A percentile compares a stretch with the other conserved stretches of the same genome.
These are phyloP conservation scores for Cicer cuneatum DNA, from an alignment of 306 rosid genomes.

Conservation along the genomic window DNA sequence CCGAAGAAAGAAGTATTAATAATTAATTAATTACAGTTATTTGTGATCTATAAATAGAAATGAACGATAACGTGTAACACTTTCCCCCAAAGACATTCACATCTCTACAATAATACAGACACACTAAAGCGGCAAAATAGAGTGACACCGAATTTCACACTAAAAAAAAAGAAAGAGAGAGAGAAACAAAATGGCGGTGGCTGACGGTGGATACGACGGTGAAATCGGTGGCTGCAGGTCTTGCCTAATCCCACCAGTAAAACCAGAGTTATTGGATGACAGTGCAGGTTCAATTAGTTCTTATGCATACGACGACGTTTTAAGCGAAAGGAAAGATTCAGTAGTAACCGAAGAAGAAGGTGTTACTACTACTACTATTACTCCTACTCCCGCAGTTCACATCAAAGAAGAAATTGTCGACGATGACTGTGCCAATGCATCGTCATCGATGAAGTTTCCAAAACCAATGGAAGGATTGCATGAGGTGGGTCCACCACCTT, in stretches of 20 bases:
- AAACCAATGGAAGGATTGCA: conserved; percentile 79
- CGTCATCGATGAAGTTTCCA: conserved; percentile 48
- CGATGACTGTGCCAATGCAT: conserved; percentile 37
- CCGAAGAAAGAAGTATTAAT: no score
- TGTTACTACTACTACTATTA: neutral
- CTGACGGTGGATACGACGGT: conserved; percentile 39
- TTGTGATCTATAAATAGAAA: conserved; percentile 41
- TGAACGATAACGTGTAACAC: neutral
- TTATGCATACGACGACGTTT: conserved; percentile 28
- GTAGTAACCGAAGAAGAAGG: conserved; percentile 38
- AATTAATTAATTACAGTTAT: neutral
- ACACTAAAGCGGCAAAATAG: neutral
- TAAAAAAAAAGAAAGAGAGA: no score
- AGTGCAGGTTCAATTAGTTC: neutral
- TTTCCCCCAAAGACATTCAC: conserved; percentile 11
- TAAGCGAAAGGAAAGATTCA: conserved; percentile 36
- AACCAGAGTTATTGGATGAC: conserved; percentile 39
- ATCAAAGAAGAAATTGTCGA: conserved; percentile 58
- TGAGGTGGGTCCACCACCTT: conserved; percentile 82
- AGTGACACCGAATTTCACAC: neutral
- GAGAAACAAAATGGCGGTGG: conserved; percentile 40
- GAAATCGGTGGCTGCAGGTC: conserved; percentile 1
- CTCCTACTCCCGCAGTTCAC: neutral
- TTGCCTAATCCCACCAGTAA: conserved; percentile 21
- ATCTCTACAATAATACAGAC: neutral